Base-by-base conservation (phyloP, 306 rosid species). In the Fagus sylvatica region DNA sequence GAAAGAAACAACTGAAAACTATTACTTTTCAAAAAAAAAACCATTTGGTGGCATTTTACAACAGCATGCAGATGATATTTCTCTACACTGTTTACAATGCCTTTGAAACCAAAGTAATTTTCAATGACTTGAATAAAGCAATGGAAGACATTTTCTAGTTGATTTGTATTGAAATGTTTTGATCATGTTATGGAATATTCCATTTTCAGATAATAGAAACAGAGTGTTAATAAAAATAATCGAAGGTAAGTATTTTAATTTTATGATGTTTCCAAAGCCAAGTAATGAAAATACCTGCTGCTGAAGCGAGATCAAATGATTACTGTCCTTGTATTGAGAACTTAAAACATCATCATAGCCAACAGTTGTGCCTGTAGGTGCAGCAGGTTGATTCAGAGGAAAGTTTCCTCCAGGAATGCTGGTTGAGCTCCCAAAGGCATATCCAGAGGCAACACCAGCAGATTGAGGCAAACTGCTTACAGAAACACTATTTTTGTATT, bases 401-500 rank as follows among this genome's bases (percentile, higher is more conserved):
- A 91, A 96, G 64, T 91, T 96, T 80, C 99, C 99, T 12, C 98
- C 99, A 19, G 96, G 94, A 86, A 93, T 86, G 87, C 81, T 91
- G 74, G 90, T 86, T 75, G 99, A 96, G 78, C 87, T 93, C 62
- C 94, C 94, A 74, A 91, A 93, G 67, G 98, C 99, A 80, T 94
- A 94, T 59, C 97, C 98, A 71, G 98, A 86, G 69, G 98, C 80
- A 84, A 91, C 64, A 71, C 91, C 89, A 77, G 94, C 93, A 75
- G 99, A 90, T 73, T 96, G 99, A 76, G 98, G 94, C 89, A 95
- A 89, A 84, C 93, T 95, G 84, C 96, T 95, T 40, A 90, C 97
- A 72, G 99, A 96, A 77, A 96, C 90, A 70, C 93, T 96, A 78
- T 90, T 96, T 84, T 96, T 96, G 84, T 93, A 96, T 57, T 90